Conservation (phyloP, 225 moss, liverwort and hornwort genomes). For the Physcomitrium patens region DNA sequence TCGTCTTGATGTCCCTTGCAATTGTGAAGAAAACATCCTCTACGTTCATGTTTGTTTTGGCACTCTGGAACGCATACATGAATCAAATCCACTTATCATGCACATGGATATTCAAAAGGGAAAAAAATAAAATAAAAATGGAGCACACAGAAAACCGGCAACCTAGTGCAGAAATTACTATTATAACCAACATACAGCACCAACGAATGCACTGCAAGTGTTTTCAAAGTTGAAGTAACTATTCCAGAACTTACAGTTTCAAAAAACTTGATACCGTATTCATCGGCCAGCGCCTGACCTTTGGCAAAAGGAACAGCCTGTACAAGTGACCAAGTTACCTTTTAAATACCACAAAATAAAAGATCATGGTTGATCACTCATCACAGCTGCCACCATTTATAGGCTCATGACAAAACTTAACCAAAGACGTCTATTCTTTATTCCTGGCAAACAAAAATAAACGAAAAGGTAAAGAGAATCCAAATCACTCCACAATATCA, state of each 20-base stretch:
- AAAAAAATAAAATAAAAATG: too few species aligned
- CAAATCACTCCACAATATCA: too few species aligned
- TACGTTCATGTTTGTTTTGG: conserved; percentile 90
- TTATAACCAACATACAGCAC: background rate
- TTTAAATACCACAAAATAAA: background rate
- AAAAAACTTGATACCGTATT: conserved; percentile 94
- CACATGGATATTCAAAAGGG: background rate
- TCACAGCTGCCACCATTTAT: too few species aligned
- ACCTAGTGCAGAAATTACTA: background rate
- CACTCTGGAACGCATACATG: conserved; percentile 59
- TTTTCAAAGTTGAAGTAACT: background rate
- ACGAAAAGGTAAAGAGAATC: too few species aligned
- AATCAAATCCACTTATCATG: conserved; percentile 5
- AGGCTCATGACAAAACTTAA: too few species aligned
- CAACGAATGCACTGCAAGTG: background rate
- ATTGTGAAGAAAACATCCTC: conserved; percentile 90
- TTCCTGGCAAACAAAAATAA: too few species aligned
- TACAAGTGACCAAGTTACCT: conserved; percentile 3
- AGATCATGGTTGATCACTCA: too few species aligned
- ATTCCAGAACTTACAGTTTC: conserved; percentile 70
- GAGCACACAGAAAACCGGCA: background rate
- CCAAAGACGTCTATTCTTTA: too few species aligned
- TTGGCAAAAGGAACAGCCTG: conserved; percentile 82
- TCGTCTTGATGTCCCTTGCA: conserved; percentile 91
- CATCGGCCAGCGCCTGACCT: conserved; percentile 93